Evolutionary conservation across 495 filamentous ascomycete species (phyloP).

Genomic region (Penicillium lagena): DNA sequence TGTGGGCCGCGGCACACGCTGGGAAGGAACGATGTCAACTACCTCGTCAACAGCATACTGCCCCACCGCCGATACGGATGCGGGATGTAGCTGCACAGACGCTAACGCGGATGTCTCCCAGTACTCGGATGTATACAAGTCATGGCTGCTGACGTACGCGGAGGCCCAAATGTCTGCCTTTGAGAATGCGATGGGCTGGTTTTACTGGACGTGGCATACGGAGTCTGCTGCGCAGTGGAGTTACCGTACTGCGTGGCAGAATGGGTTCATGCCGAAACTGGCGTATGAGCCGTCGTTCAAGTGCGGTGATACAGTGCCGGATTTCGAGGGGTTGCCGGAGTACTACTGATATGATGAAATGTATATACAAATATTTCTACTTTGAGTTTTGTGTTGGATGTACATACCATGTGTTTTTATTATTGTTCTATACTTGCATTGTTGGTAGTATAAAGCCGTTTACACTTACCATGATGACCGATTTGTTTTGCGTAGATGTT

Average conservation of each 20-base stretch:
- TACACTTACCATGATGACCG: too few species aligned
- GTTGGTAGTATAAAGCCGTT: too few species aligned
- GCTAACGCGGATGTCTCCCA: constrained; percentile 66
- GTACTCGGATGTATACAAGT: constrained; percentile 73
- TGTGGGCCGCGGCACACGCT: constrained; percentile 79
- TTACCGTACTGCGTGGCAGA: constrained; percentile 77
- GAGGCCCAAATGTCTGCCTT: constrained; percentile 94
- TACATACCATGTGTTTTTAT: too few species aligned
- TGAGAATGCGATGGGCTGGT: constrained; percentile 90
- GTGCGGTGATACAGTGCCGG: constrained; percentile 62
- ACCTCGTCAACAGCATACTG: constrained; percentile 62
- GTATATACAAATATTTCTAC: background rate
- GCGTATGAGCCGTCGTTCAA: constrained; percentile 71
- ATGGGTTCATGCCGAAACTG: constrained; percentile 75
- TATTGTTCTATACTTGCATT: too few species aligned
- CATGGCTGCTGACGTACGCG: constrained; percentile 82
- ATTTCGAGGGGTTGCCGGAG: constrained; percentile 63
- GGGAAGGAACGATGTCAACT: constrained; percentile 73
- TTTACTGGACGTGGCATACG: constrained; percentile 94
- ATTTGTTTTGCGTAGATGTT: background rate
- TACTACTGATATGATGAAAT: constrained; percentile 48
- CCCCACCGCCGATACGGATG: constrained; percentile 48
- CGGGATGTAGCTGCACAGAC: constrained; percentile 59
- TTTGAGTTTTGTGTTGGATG: background rate
- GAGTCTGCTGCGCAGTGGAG: constrained; percentile 86